Base-by-base conservation (phyloP, 768 basidiomycete genomes). In the Agrocybe pediades region DNA sequence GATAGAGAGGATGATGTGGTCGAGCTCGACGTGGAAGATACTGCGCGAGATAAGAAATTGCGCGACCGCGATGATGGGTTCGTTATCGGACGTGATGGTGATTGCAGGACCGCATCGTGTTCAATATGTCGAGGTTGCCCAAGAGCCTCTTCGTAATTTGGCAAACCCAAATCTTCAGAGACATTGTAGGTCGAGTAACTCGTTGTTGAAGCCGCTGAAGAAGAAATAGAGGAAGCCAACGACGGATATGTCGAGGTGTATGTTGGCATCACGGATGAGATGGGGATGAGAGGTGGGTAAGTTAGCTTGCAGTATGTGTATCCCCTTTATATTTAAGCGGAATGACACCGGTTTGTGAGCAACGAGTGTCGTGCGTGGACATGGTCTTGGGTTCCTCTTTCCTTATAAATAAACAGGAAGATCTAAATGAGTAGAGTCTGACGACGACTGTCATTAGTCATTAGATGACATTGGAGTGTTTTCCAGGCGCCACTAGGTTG, bases 1-100 rank as follows among this genome's bases (percentile, higher is more conserved):
- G 48, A 40, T 15, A 30, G 27, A n/a, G 52, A 30, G 15, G 29
- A 30, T 15, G 33, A n/a, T n/a, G n/a, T n/a, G n/a, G n/a, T n/a
- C n/a, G 25, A 19, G 20, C 21, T 41, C 27, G 46, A 40, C 46
- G 24, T 60, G 51, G 41, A 42, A 30, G 11, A 36, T 41, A 19
- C 40, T 4, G 49, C 5, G 8, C n/a, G 26, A 23, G 27, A 41
- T 49, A 41, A 49, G n/a, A n/a, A 36, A 36, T 36, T 36, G 11
- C 3, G 33, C n/a, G 3, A 3, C 33, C 33, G 13, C 33, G 33
- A 25, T 43, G 15, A 36, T n/a, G 33, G 13, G 13, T 11, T 30
- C 15, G 29, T 36, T 36, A 36, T n/a, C 33, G 13, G 13, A 15
- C 13, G 11, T 11, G 33, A 36, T 36, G 33, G 33, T 36, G 33